Conservation (phyloP, 306 rosid species). For the Prunus dulcis region DNA sequence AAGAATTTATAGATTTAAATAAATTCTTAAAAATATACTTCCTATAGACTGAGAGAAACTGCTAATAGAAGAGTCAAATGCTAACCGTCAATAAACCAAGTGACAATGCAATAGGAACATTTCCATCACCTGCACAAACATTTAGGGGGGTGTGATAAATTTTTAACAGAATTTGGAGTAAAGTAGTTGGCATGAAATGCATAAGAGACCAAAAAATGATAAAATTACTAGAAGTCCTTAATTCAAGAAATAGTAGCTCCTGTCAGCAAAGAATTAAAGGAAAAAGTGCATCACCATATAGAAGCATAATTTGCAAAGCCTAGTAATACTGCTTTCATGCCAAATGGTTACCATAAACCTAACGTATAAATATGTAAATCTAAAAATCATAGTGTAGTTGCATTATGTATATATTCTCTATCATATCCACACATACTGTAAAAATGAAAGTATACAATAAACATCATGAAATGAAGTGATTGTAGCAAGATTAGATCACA, state of each 20-base stretch:
- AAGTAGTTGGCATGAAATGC: background rate
- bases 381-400: background rate
- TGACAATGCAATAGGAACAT: slow-evolving; percentile 66
- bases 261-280: background rate
- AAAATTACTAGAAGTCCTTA: background rate
- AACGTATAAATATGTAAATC: background rate
- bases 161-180: background rate
- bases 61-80: slow-evolving; percentile 9
- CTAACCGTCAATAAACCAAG: slow-evolving; percentile 94
- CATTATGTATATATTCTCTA: background rate
- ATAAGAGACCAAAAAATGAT: background rate
- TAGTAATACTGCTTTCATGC: background rate
- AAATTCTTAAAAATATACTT: background rate
- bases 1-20: slow-evolving; percentile 4
- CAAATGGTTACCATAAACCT: background rate
- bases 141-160: background rate
- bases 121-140: slow-evolving; percentile 72
- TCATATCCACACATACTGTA: background rate
- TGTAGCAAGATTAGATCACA: slow-evolving; percentile 12
- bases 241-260: background rate
- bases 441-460: background rate
- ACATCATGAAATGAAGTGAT: background rate
- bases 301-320: background rate
- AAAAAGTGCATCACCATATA: background rate
- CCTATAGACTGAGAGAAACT: slow-evolving; percentile 8